These are phyloP conservation scores for Penicillium sp. DNA, from an alignment of 2,329 filamentous ascomycete species.

Conservation along the genomic window DNA sequence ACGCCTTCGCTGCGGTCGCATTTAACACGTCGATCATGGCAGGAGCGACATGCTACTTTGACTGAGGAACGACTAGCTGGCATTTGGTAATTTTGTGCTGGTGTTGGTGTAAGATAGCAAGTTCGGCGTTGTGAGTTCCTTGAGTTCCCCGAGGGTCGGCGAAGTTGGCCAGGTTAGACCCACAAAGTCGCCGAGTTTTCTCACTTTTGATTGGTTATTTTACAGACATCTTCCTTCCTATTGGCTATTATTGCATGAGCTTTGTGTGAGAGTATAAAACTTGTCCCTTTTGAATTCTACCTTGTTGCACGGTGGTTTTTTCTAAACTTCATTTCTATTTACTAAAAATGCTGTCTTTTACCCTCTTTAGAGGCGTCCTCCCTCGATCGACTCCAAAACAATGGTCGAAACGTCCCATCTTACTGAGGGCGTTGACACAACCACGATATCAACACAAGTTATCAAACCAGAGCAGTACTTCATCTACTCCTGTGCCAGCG, in stretches of 20 bases:
- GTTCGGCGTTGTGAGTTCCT: conserved; percentile 10
- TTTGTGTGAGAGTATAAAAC: too few species aligned
- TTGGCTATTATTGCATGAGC: neutral
- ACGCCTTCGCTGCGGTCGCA: neutral
- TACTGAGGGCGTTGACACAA: neutral
- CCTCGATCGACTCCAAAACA: neutral
- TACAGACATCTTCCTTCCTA: neutral
- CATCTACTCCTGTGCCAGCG: neutral
- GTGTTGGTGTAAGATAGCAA: neutral
- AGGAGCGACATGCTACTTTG: conserved; percentile 2
- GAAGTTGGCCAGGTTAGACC: neutral
- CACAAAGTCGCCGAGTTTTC: conserved; percentile 16
- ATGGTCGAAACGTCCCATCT: neutral
- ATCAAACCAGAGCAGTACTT: neutral
- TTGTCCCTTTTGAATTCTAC: too few species aligned
- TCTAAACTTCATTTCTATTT: too few species aligned
- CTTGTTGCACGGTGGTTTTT: too few species aligned
- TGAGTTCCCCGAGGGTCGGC: too few species aligned
- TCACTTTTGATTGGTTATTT: neutral
- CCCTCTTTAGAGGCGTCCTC: neutral
- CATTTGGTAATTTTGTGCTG: neutral
- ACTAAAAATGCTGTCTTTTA: neutral
- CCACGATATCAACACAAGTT: neutral
- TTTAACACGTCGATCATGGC: conserved; percentile 4
- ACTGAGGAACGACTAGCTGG: neutral